These are phyloP conservation scores for Lentinula lateritia DNA, from an alignment of 768 basidiomycete genomes.

Conservation along the genomic window DNA sequence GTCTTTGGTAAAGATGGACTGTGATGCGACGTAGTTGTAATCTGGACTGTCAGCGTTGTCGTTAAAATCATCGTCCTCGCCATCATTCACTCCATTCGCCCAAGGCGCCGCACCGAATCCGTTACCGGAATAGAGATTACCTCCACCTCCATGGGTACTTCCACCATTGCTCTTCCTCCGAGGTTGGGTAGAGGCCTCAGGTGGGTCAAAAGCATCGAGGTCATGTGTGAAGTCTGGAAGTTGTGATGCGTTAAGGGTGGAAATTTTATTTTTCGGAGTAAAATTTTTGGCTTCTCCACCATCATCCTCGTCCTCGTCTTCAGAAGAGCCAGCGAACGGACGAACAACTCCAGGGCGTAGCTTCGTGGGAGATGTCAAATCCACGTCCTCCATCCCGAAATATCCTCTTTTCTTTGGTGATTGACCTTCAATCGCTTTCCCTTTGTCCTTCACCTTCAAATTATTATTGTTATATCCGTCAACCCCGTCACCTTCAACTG, in stretches of 20 bases:
- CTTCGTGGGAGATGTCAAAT: neutral
- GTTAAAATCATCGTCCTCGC: neutral
- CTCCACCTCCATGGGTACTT: neutral
- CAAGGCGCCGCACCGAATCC: neutral
- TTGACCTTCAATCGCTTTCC: neutral
- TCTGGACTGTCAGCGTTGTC: too few relatives aligned
- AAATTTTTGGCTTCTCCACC: neutral
- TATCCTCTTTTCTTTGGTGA: neutral
- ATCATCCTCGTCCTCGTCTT: neutral
- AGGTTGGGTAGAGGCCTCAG: neutral
- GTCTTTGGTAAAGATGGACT: neutral
- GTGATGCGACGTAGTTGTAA: neutral
- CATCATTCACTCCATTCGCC: neutral
- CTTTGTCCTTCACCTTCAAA: neutral
- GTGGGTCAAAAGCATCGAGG: neutral
- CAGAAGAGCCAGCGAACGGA: neutral
- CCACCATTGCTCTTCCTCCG: neutral
- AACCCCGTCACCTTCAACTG: neutral
- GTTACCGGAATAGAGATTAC: neutral
- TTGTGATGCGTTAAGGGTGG: neutral
- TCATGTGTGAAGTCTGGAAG: conserved; percentile 3
- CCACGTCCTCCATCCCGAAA: conserved; percentile 5
- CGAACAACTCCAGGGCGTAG: neutral
- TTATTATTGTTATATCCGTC: too few relatives aligned
- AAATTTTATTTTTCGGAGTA: neutral